Percentiles rank a stretch among this genome's conserved stretches.
These are phyloP conservation scores for Trametes meyenii DNA, from an alignment of 768 basidiomycete genomes.

Conservation along the genomic window DNA sequence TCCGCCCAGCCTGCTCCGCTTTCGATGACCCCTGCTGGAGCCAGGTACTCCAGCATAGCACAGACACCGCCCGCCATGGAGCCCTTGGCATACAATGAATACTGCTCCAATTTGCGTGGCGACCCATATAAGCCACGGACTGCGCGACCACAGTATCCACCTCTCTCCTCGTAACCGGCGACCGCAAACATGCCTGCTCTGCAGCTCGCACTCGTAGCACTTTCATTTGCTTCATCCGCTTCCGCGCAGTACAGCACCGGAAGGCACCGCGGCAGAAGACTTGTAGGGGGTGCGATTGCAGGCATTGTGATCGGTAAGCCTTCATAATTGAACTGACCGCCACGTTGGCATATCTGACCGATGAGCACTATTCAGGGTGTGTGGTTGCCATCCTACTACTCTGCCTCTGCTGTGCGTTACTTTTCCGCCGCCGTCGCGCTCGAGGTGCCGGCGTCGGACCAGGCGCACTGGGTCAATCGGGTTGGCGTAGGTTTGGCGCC, in stretches of 20 bases:
- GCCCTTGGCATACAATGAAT: neutral
- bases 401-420: conserved; percentile 8
- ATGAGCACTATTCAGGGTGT: neutral
- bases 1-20: neutral
- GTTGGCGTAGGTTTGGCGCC: neutral
- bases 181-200: conserved; percentile 4
- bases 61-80: neutral
- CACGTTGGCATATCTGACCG: too few relatives aligned
- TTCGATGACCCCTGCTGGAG: neutral
- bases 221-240: conserved; percentile 6
- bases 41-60: neutral
- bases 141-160: neutral
- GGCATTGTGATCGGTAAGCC: conserved; percentile 25
- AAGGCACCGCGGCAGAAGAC: neutral
- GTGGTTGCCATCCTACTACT: conserved; percentile 4
- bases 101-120: neutral
- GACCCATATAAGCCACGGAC: neutral
- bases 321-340: too few relatives aligned
- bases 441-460: neutral
- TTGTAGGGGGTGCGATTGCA: conserved; percentile 23
- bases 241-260: conserved; percentile 1
- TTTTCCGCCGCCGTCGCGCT: conserved; percentile 17
- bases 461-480: neutral
- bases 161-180: neutral
- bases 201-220: neutral